Percentiles rank a stretch among this genome's conserved stretches.
These are phyloP conservation scores for Wickerhamomyces ciferrii DNA, from an alignment of 805 yeast species.

Conservation along the genomic window DNA sequence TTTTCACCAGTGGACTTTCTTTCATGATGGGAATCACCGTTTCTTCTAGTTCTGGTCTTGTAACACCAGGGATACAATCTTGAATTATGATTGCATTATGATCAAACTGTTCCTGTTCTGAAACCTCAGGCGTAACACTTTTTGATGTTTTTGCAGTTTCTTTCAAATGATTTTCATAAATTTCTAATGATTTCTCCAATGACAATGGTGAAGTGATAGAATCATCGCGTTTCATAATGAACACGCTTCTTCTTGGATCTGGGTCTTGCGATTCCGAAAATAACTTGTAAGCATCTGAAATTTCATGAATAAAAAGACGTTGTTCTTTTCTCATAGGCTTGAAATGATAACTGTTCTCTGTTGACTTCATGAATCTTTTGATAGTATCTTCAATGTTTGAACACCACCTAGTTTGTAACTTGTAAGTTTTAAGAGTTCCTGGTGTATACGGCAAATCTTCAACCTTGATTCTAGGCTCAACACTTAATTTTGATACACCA, in stretches of 20 bases:
- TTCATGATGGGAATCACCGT: constrained; percentile 14
- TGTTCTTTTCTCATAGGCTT: constrained; percentile 70
- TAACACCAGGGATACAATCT: constrained; percentile 49
- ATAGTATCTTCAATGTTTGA: constrained; percentile 51
- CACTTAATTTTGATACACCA: constrained; percentile 20
- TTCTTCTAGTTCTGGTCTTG: constrained; percentile 26
- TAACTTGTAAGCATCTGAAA: constrained; percentile 54
- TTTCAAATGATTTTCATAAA: constrained; percentile 28
- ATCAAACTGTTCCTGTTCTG: constrained; percentile 22
- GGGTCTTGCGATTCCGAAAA: constrained; percentile 74
- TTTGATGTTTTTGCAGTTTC: constrained; percentile 18
- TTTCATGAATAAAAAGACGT: constrained; percentile 63
- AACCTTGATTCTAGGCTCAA: constrained; percentile 4
- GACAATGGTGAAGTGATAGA: constrained; percentile 37
- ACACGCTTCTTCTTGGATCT: constrained; percentile 75
- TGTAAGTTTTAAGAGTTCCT: constrained; percentile 13
- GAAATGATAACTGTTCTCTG: constrained; percentile 47
- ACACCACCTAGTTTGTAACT: constrained; percentile 64
- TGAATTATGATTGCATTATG: constrained; percentile 50
- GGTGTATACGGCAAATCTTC: constrained; percentile 17
- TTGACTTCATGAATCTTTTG: constrained; percentile 39
- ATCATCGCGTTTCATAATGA: constrained; percentile 34
- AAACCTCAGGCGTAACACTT: constrained; percentile 19
- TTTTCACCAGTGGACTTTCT: constrained; percentile 7
- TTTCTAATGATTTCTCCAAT: constrained; percentile 38